Percentiles rank a stretch among this genome's conserved stretches.
These are phyloP conservation scores for Orobanche coerulescens DNA, from an alignment of 257 asterid genomes.

Conservation along the genomic window DNA sequence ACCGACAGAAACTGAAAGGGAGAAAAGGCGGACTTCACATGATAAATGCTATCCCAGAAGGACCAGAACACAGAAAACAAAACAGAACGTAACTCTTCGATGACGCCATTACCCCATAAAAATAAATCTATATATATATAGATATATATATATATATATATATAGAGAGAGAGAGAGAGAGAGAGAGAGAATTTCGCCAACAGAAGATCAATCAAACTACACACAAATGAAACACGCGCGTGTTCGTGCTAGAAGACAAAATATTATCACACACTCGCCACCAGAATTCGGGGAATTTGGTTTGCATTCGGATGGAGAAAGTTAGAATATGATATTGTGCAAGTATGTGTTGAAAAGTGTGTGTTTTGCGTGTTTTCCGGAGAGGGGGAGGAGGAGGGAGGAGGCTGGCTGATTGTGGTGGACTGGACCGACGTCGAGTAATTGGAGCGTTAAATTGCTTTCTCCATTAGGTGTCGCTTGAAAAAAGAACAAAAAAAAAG, in stretches of 20 bases:
- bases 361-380: conserved; percentile 20
- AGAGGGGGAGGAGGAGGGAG: too few species aligned
- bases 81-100: conserved; percentile 11
- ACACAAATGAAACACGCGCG: too few species aligned
- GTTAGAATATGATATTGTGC: conserved; percentile 19
- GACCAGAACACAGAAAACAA: conserved; percentile 33
- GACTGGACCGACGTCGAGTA: too few species aligned
- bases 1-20: neutral
- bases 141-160: too few species aligned
- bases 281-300: conserved; percentile 21
- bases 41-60: too few species aligned
- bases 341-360: conserved; percentile 16
- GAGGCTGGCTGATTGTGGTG: conserved; percentile 16
- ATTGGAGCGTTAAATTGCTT: conserved; percentile 24
- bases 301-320: conserved; percentile 13
- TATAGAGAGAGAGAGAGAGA: too few species aligned
- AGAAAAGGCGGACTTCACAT: too few species aligned
- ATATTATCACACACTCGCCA: conserved; percentile 25
- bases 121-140: too few species aligned
- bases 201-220: conserved; percentile 24
- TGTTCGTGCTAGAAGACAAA: conserved; percentile 3
- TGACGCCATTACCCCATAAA: conserved; percentile 26
- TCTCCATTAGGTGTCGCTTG: conserved; percentile 43
- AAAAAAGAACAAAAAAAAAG: too few species aligned
- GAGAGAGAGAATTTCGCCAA: too few species aligned